Conservation (phyloP, 306 rosid species). For the Albizia julibrissin region DNA sequence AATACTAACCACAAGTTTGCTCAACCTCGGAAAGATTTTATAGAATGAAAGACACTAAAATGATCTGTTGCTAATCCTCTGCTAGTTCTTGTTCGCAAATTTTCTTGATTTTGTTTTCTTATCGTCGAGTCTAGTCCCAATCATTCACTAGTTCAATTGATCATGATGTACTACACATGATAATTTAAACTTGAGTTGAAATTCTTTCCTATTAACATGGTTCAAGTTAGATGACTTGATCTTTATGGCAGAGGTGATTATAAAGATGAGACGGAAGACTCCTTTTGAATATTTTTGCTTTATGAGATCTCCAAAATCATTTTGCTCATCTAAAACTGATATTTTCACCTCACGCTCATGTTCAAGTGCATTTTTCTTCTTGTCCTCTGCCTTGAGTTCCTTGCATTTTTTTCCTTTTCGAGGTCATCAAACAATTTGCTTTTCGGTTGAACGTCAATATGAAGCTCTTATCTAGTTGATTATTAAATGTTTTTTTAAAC, state of each 20-base stretch:
- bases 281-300: too few relatives aligned
- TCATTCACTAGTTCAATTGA: neutral
- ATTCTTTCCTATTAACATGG: neutral
- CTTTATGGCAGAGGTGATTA: neutral
- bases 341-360: neutral
- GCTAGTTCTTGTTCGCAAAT: neutral
- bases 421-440: neutral
- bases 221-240: neutral
- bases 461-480: neutral
- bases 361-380: neutral
- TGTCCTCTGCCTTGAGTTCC: neutral
- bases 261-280: too few relatives aligned
- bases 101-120: neutral
- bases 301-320: too few relatives aligned
- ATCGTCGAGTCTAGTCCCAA: neutral
- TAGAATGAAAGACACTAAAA: neutral
- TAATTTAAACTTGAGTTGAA: too few relatives aligned
- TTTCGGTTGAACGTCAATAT: neutral
- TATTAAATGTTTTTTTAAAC: neutral
- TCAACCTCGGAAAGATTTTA: neutral
- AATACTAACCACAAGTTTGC: neutral
- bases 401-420: neutral
- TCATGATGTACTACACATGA: neutral
- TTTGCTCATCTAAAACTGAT: too few relatives aligned
- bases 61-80: neutral